Evolutionary conservation across 1,284 basidiomycete species (phyloP), one percentile per base, ranked within the genome.

Genomic region (Irpex sp.): DNA sequence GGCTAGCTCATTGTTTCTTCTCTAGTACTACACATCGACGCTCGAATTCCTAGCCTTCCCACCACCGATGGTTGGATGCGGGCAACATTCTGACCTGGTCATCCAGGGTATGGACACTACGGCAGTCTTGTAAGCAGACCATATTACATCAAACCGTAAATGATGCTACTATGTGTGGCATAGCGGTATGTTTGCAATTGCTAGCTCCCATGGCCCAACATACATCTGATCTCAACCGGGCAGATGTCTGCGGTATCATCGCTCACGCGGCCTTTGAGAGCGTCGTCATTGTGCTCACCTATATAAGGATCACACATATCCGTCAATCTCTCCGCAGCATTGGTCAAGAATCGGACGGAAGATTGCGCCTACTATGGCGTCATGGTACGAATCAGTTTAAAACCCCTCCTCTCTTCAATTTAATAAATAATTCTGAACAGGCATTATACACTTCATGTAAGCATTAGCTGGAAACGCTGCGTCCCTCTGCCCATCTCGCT

Each of bases 21-120:
- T 11, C 40, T 15, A 44, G 40, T 44, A 44, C 40, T 44, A 44
- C 61, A 62, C 64, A 21, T 47, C 34, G 21, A 52, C 62, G 6
- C 31, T 44, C 5, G 59, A 59, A 40, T 31, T 62, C 31, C 38
- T 60, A 2, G 52, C 62, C 37, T 58, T 44, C 15, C 40, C 60
- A 31, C 64, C 60, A 13, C 60, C 60, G 3, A 59, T 65, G 54
- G 56, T 15, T 48, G 64, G 64, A 11, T 65, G 64, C 34, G 59
- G 54, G 5, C 59, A 65, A 52, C 4, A 51, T 21, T 49, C 17
- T 44, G 15, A 9, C 15, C 40, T 44, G 15, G 40, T 11, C 40
- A 44, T 44, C 40, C 40, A 44, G 8, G 15, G 8, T 44, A 44
- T 26, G 26, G 40, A 44, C 15, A 44, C 11, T 15, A 44, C 11